Evolutionary conservation across 148 eudicot genomes (phyloP).

Genomic region (Amaranthus cruentus): DNA sequence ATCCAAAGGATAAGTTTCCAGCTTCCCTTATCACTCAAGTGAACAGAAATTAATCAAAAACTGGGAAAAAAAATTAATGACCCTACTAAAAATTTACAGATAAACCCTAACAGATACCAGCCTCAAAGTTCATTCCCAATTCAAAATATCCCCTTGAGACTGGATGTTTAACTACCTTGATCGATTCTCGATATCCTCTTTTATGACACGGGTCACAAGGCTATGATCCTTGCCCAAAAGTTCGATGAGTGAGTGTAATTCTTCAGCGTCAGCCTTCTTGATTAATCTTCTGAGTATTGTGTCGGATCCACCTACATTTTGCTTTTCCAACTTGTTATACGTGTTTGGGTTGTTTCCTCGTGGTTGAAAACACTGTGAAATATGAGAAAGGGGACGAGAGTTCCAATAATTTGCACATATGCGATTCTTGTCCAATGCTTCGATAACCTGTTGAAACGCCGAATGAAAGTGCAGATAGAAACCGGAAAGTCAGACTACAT

Average conservation of each 20-base stretch:
- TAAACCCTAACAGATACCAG: conserved; percentile 22
- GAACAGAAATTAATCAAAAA: too few species aligned
- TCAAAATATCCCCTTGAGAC: conserved; percentile 22
- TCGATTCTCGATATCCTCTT: conserved; percentile 56
- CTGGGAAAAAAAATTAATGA: not conserved
- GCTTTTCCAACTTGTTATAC: conserved; percentile 16
- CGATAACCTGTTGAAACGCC: conserved; percentile 48
- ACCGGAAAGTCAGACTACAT: not conserved
- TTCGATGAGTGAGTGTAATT: conserved; percentile 43
- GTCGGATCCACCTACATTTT: conserved; percentile 35
- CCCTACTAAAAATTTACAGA: conserved; percentile 26
- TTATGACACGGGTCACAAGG: conserved; percentile 44
- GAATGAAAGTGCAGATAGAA: not conserved
- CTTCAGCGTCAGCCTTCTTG: conserved; percentile 71
- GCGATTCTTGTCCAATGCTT: conserved; percentile 55
- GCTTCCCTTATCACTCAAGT: conserved; percentile 17
- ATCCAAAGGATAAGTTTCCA: conserved; percentile 28
- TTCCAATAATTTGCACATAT: conserved; percentile 73
- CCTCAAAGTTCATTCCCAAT: conserved; percentile 22
- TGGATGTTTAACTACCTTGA: conserved; percentile 37
- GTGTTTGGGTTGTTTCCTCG: conserved; percentile 16
- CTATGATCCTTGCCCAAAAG: conserved; percentile 33
- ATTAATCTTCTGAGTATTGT: conserved; percentile 48
- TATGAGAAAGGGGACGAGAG: conserved; percentile 55
- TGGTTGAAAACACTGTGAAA: conserved; percentile 41